phyloP scores from a whole-genome alignment of 352 stramenopile genomes.

The Globisporangium nodosum region DNA sequence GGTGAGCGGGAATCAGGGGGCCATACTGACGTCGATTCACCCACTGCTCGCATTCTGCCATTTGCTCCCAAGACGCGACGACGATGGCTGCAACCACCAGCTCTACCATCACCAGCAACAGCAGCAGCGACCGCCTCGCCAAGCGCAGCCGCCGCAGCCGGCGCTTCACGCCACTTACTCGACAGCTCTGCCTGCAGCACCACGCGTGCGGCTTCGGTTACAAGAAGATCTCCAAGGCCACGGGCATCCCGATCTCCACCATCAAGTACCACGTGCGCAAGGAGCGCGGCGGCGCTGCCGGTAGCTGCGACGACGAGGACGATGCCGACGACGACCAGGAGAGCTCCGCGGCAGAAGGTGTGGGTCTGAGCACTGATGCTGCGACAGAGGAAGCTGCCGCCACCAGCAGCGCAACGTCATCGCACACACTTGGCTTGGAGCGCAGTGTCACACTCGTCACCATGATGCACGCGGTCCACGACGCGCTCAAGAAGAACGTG shows the following conservation, averaged over 20 bases:
- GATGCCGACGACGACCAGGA: neutral
- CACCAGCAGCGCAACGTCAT: neutral
- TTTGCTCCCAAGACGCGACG: neutral
- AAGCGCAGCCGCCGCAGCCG: constrained; percentile 6
- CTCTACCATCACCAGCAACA: neutral
- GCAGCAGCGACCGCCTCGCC: neutral
- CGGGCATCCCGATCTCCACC: constrained; percentile 16
- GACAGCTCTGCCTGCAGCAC: constrained; percentile 14
- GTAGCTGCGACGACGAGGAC: neutral
- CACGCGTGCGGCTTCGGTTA: constrained; percentile 14
- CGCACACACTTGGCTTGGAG: neutral
- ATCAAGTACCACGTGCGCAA: constrained; percentile 19
- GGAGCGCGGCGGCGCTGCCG: neutral
- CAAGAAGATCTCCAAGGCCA: constrained; percentile 15
- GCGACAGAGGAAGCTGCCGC: neutral
- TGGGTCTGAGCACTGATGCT: neutral
- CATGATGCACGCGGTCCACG: constrained; percentile 9
- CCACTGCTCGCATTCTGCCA: neutral
- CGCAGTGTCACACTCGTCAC: neutral
- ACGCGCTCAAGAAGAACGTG: constrained; percentile 9
- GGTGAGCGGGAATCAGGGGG: neutral
- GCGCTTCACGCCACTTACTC: constrained; percentile 12
- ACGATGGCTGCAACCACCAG: neutral
- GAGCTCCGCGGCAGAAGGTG: neutral
- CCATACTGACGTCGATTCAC: neutral